Evolutionary conservation across 805 yeast species (phyloP).

Genomic region (Metschnikowia noctiluminum): DNA sequence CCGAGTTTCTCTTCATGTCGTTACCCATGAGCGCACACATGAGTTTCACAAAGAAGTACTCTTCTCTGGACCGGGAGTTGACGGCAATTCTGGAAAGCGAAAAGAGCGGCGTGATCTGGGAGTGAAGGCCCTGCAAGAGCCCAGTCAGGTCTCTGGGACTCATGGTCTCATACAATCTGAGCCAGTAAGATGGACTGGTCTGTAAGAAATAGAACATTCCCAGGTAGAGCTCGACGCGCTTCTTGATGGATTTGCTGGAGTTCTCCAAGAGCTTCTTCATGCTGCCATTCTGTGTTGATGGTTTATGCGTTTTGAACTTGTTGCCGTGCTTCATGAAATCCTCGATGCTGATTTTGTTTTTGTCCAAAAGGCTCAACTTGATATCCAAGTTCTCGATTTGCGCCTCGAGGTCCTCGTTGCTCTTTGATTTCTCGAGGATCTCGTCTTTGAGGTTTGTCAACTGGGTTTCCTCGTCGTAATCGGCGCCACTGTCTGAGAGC

Average conservation of each 20-base stretch:
- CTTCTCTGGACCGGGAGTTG: conserved; percentile 59
- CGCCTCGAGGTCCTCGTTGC: conserved; percentile 68
- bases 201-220: conserved; percentile 79
- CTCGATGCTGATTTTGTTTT: conserved; percentile 74
- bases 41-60: conserved; percentile 59
- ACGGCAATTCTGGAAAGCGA: conserved; percentile 31
- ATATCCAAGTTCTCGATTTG: conserved; percentile 74
- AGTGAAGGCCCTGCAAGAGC: conserved; percentile 23
- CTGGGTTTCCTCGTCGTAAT: conserved; percentile 70
- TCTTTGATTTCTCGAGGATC: conserved; percentile 65
- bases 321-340: conserved; percentile 53
- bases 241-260: conserved; percentile 41
- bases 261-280: conserved; percentile 26
- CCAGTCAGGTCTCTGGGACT: conserved; percentile 14
- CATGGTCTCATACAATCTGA: conserved; percentile 45
- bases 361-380: conserved; percentile 73
- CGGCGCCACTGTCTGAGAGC: conserved; percentile 67
- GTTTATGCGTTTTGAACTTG: conserved; percentile 27
- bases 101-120: conserved; percentile 24
- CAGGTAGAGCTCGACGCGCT: conserved; percentile 65
- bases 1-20: conserved; percentile 33
- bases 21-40: conserved; percentile 45
- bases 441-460: conserved; percentile 64
- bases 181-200: conserved; percentile 73
- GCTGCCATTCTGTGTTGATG: conserved; percentile 14